A percentile compares a stretch with the other conserved stretches of the same genome.
Conservation (phyloP, 2,329 filamentous ascomycete genomes). For the Cephalotrichum gorgonifer region DNA sequence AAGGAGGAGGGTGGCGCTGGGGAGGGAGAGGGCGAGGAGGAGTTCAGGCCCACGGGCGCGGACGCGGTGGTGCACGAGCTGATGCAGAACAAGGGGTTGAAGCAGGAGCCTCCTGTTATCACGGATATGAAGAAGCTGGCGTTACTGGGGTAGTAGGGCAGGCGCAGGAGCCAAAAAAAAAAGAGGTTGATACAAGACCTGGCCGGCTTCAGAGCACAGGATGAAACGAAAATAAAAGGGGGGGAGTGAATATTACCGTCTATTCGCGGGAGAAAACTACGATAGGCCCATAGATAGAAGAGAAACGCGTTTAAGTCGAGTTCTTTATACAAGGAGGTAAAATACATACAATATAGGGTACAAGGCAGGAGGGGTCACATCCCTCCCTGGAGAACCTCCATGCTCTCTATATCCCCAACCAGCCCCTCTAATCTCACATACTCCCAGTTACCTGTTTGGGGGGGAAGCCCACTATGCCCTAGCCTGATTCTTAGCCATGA, state of each 20-base stretch:
- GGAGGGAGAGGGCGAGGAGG: slow-evolving; percentile 11
- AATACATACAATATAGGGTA: slow-evolving; percentile 7
- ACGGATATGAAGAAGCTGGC: slow-evolving; percentile 36
- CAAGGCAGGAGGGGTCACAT: not conserved
- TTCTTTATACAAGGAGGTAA: not conserved
- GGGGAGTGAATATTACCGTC: too few relatives aligned
- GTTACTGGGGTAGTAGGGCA: slow-evolving; percentile 32
- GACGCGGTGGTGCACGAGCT: slow-evolving; percentile 43
- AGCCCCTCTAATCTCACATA: not conserved
- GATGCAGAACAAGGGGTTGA: slow-evolving; percentile 32
- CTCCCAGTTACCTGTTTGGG: too few relatives aligned
- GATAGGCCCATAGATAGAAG: not conserved
- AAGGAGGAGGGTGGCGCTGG: slow-evolving; percentile 8
- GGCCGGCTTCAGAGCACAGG: not conserved
- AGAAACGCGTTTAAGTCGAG: not conserved
- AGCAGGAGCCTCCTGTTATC: slow-evolving; percentile 38
- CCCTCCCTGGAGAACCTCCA: not conserved
- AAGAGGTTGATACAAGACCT: too few relatives aligned
- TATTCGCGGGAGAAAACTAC: too few relatives aligned
- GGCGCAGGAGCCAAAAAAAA: not conserved
- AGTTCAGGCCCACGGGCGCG: slow-evolving; percentile 31
- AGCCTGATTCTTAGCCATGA: slow-evolving; percentile 44
- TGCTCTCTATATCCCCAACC: not conserved
- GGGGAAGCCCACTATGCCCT: not conserved
- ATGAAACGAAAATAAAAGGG: too few relatives aligned